phyloP scores from a whole-genome alignment of 306 rosid genomes.

The Prunus padus region DNA sequence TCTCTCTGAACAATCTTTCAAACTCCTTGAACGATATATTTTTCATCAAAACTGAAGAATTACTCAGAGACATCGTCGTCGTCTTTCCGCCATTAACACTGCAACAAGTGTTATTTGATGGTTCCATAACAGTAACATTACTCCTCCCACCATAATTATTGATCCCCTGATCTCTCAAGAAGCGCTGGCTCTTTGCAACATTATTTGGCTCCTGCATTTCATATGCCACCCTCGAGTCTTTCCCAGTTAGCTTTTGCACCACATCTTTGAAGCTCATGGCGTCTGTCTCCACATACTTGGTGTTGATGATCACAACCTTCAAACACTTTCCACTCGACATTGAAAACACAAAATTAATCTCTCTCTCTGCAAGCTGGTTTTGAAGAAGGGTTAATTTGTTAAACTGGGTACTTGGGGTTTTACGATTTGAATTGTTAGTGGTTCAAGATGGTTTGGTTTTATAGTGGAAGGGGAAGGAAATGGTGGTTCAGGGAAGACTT shows the following conservation, averaged over 20 bases:
- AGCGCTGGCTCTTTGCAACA: slow-evolving; percentile 1
- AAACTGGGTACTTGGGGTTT: background rate
- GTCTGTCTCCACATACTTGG: slow-evolving; percentile 75
- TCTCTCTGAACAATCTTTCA: slow-evolving; percentile 52
- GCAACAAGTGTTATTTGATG: background rate
- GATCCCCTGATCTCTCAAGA: background rate
- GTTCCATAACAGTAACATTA: background rate
- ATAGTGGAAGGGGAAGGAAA: background rate
- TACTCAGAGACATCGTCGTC: background rate
- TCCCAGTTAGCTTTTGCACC: slow-evolving; percentile 78
- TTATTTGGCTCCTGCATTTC: background rate
- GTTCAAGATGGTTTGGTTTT: background rate
- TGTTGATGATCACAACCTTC: slow-evolving; percentile 69
- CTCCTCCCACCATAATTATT: background rate
- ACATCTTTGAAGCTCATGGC: slow-evolving; percentile 64
- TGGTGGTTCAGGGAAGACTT: background rate
- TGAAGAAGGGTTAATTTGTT: background rate
- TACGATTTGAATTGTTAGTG: background rate
- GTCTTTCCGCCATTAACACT: background rate
- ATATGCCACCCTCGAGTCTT: slow-evolving; percentile 33
- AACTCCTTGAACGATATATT: slow-evolving; percentile 62
- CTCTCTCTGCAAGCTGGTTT: background rate
- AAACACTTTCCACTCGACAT: slow-evolving; percentile 9
- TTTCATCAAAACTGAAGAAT: slow-evolving; percentile 35
- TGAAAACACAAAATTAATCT: background rate